A percentile compares a stretch with the other conserved stretches of the same genome.
Conservation (phyloP, 495 filamentous ascomycete genomes). For the Penicillium taxi region DNA sequence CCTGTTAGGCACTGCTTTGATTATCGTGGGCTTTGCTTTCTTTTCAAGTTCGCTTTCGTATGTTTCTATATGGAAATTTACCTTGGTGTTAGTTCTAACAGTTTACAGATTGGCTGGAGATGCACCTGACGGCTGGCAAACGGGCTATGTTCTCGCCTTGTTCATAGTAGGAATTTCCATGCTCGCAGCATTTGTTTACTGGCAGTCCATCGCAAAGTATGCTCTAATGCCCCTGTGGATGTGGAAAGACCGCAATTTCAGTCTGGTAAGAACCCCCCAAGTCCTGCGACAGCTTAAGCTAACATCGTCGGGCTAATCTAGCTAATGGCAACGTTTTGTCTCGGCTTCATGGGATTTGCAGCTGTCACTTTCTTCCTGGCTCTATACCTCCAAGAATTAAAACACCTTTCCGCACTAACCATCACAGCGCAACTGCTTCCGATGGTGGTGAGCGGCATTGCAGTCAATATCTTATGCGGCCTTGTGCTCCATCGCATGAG, state of each 20-base stretch:
- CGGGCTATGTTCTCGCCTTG: conserved; percentile 55
- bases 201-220: conserved; percentile 43
- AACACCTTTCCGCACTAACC: conserved; percentile 33
- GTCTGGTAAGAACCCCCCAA: conserved; percentile 16
- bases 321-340: conserved; percentile 26
- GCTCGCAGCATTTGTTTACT: conserved; percentile 51
- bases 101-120: conserved; percentile 36
- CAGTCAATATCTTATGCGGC: conserved; percentile 48
- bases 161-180: conserved; percentile 55
- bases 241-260: conserved; percentile 34
- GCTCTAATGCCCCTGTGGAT: conserved; percentile 33
- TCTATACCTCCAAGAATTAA: conserved; percentile 39
- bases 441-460: conserved; percentile 42
- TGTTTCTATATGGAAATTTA: conserved; percentile 14
- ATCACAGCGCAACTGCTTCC: conserved; percentile 51
- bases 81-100: conserved; percentile 5
- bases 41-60: conserved; percentile 58
- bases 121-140: conserved; percentile 56
- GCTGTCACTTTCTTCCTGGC: conserved; percentile 29
- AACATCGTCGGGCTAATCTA: conserved; percentile 15
- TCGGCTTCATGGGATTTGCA: conserved; percentile 34
- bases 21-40: conserved; percentile 56
- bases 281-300: background rate
- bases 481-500: conserved; percentile 47
- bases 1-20: conserved; percentile 54